phyloP scores from a whole-genome alignment of 306 rosid species.

The Begonia fuchsioides region DNA sequence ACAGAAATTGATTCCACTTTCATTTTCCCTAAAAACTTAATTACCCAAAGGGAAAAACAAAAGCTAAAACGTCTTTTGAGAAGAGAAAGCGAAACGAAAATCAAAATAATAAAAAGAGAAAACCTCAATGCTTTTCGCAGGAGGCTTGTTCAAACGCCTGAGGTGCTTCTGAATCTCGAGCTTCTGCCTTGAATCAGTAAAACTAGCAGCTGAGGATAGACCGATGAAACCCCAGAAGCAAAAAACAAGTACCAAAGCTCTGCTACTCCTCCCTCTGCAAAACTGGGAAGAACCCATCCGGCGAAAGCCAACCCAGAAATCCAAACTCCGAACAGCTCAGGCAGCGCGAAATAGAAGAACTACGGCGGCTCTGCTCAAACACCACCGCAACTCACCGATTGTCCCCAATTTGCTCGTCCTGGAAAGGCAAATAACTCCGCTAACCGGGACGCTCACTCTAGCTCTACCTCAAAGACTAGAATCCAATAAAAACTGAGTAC shows the following conservation, averaged over 20 bases:
- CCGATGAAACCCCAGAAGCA: constrained; percentile 35
- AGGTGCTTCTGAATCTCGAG: constrained; percentile 72
- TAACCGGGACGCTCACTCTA: too few relatives aligned
- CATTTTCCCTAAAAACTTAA: background rate
- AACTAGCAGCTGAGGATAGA: constrained; percentile 39
- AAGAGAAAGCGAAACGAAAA: background rate
- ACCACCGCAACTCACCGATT: too few relatives aligned
- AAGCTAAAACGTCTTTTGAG: constrained; percentile 3
- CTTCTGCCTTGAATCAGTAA: constrained; percentile 46
- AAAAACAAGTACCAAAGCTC: constrained; percentile 17
- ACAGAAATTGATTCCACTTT: background rate
- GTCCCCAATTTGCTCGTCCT: too few relatives aligned
- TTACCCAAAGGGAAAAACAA: background rate
- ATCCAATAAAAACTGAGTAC: too few relatives aligned
- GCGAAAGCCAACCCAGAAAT: background rate
- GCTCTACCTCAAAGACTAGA: too few relatives aligned
- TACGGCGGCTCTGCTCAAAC: too few relatives aligned
- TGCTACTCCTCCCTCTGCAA: constrained; percentile 12
- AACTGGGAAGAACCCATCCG: constrained; percentile 12
- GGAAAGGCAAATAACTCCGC: too few relatives aligned
- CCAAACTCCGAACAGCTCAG: background rate
- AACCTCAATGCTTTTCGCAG: constrained; percentile 74
- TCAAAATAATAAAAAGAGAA: background rate
- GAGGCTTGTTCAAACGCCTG: constrained; percentile 75
- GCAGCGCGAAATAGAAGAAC: too few relatives aligned